These are phyloP conservation scores for Panus rudis DNA, from an alignment of 768 basidiomycete species.

Conservation along the genomic window DNA sequence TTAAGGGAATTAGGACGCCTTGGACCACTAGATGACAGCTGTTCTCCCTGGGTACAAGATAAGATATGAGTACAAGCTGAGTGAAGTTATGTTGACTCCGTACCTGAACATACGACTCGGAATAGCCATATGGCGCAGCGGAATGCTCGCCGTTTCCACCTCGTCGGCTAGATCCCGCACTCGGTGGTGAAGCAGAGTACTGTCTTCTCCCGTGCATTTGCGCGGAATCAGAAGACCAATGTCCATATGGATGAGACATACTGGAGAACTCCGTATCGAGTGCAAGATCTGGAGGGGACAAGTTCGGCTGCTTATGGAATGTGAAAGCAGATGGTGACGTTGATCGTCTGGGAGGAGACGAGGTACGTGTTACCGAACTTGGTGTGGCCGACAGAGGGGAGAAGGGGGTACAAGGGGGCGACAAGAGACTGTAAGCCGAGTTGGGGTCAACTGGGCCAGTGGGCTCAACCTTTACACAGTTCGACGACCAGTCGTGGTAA, in stretches of 20 bases:
- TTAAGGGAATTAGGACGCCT: slow-evolving; percentile 32
- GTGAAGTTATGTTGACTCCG: too few relatives aligned
- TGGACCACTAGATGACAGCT: slow-evolving; percentile 16
- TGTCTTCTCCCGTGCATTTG: slow-evolving; percentile 9
- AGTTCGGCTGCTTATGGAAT: too few relatives aligned
- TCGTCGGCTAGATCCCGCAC: slow-evolving; percentile 10
- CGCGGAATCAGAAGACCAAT: slow-evolving; percentile 8
- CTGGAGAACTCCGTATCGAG: slow-evolving; percentile 12
- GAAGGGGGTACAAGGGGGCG: slow-evolving; percentile 8
- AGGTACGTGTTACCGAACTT: slow-evolving; percentile 5
- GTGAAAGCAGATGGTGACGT: slow-evolving; percentile 2
- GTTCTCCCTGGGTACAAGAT: slow-evolving; percentile 6
- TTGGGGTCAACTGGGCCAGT: slow-evolving; percentile 8
- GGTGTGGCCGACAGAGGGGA: slow-evolving; percentile 8
- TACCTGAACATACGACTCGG: slow-evolving; percentile 31
- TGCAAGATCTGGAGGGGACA: too few relatives aligned
- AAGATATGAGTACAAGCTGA: slow-evolving; percentile 11
- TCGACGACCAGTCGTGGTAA: slow-evolving; percentile 5
- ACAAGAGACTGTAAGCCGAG: slow-evolving; percentile 9
- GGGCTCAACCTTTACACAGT: slow-evolving; percentile 13
- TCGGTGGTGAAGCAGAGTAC: slow-evolving; percentile 8
- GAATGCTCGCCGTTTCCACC: slow-evolving; percentile 13
- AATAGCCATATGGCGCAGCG: slow-evolving; percentile 16
- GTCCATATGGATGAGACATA: slow-evolving; percentile 13
- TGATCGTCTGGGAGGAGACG: slow-evolving; percentile 9